Conservation (phyloP, 805 yeast species). For the Candida koratica region DNA sequence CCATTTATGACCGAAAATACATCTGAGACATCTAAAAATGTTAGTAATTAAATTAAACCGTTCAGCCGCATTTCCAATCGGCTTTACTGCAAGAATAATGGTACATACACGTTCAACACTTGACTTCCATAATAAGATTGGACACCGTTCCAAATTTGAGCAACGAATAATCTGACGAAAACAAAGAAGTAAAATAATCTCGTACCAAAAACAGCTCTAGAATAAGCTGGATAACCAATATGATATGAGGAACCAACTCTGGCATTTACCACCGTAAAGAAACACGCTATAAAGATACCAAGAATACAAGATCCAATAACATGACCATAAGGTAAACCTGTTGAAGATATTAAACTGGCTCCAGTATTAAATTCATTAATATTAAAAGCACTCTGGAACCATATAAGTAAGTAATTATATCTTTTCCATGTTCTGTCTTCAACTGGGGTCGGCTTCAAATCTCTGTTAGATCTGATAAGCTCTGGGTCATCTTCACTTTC, state of each 20-base stretch:
- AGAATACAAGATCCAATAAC: conserved; percentile 13
- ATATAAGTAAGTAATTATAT: conserved; percentile 13
- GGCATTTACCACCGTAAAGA: conserved; percentile 14
- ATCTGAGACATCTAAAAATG: conserved; percentile 6
- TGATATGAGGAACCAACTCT: conserved; percentile 15
- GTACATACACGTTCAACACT: conserved; percentile 7
- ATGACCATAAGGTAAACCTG: conserved; percentile 14
- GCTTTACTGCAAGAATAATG: neutral
- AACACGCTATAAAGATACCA: conserved; percentile 11
- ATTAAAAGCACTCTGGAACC: conserved; percentile 14
- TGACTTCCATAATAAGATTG: conserved; percentile 13
- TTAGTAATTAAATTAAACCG: neutral
- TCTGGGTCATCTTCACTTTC: conserved; percentile 10
- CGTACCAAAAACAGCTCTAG: conserved; percentile 13
- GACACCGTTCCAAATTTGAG: conserved; percentile 13
- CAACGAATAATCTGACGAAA: conserved; percentile 14
- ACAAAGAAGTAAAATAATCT: conserved; percentile 12
- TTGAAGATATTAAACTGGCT: conserved; percentile 11
- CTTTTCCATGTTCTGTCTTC: conserved; percentile 15
- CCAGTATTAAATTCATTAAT: conserved; percentile 15
- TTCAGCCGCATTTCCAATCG: neutral
- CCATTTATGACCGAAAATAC: conserved; percentile 15
- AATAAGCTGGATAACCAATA: conserved; percentile 13
- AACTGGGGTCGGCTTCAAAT: conserved; percentile 15
- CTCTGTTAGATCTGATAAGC: conserved; percentile 11